A percentile compares a stretch with the other conserved stretches of the same genome.
phyloP scores from a whole-genome alignment of 164 flowering plant genomes.

The Umbilicus rupestris region DNA sequence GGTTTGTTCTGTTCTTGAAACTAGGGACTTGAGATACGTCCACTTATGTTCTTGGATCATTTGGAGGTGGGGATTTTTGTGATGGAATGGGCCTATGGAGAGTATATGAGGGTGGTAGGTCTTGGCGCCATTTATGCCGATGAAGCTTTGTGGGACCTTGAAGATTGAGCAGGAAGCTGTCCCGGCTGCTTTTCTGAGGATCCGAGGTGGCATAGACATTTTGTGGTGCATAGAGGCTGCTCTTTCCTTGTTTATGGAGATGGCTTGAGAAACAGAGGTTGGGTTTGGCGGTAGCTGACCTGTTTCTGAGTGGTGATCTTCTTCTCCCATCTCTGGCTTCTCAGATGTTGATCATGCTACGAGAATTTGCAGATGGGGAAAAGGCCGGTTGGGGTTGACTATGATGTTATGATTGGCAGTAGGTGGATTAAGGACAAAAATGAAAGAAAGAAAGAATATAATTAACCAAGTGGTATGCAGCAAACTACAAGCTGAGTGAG shows the following conservation, averaged over 20 bases:
- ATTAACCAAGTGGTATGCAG: too few relatives aligned
- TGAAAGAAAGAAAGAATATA: too few relatives aligned
- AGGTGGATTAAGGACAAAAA: too few relatives aligned
- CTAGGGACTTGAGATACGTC: constrained; percentile 24
- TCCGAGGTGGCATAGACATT: constrained; percentile 20
- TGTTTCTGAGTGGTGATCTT: not conserved
- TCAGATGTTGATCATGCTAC: too few relatives aligned
- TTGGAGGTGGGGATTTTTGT: constrained; percentile 17
- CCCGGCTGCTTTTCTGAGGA: constrained; percentile 35
- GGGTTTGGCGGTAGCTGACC: not conserved
- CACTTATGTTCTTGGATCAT: constrained; percentile 61
- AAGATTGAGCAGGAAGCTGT: constrained; percentile 37
- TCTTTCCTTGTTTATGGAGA: constrained; percentile 16
- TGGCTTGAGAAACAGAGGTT: constrained; percentile 6
- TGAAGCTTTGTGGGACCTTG: constrained; percentile 37
- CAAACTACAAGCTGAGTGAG: too few relatives aligned
- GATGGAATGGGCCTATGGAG: constrained; percentile 56
- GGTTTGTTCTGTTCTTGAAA: constrained; percentile 15
- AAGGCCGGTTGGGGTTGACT: too few relatives aligned
- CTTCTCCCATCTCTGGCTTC: not conserved
- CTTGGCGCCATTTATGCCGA: constrained; percentile 24
- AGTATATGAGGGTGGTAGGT: constrained; percentile 41
- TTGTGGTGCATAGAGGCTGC: constrained; percentile 24
- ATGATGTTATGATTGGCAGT: too few relatives aligned
- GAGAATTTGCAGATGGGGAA: too few relatives aligned